Percentiles rank a stretch among this genome's conserved stretches.
Evolutionary conservation across 768 basidiomycete species (phyloP).

Genomic region (Psilocybe cubensis): DNA sequence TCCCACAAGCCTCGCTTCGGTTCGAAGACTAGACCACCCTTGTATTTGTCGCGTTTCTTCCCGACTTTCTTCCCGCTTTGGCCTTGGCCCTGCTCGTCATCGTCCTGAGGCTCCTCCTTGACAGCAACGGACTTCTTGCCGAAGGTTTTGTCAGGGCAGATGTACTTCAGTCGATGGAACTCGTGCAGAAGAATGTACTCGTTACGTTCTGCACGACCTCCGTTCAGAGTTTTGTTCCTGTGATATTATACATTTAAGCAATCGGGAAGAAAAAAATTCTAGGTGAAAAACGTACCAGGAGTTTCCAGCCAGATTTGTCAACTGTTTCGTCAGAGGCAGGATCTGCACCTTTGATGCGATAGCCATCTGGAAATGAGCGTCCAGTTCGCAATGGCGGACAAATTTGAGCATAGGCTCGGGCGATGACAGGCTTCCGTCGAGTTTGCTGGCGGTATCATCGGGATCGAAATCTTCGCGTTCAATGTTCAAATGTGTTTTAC

Average conservation of each 20-base stretch:
- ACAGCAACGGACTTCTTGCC: constrained; percentile 72
- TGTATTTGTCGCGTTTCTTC: constrained; percentile 94
- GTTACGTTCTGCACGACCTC: constrained; percentile 97
- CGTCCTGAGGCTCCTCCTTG: constrained; percentile 54
- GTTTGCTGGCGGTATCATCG: constrained; percentile 89
- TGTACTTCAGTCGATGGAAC: constrained; percentile 94
- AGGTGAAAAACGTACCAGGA: constrained; percentile 67
- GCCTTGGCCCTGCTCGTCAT: constrained; percentile 51
- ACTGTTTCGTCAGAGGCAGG: constrained; percentile 86
- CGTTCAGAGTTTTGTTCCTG: constrained; percentile 97
- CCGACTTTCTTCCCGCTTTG: constrained; percentile 46
- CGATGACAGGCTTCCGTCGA: constrained; percentile 80
- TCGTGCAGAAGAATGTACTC: constrained; percentile 99
- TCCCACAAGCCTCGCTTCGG: constrained; percentile 97
- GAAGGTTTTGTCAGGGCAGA: constrained; percentile 94
- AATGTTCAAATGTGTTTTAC: constrained; percentile 82
- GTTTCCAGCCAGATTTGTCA: constrained; percentile 96
- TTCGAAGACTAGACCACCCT: constrained; percentile 97
- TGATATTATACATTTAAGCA: neutral
- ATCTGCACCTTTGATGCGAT: constrained; percentile 94
- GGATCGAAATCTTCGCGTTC: constrained; percentile 94
- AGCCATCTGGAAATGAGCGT: constrained; percentile 97
- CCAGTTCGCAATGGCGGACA: constrained; percentile 91
- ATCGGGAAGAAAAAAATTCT: neutral
- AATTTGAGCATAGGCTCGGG: constrained; percentile 85